Base-by-base conservation (phyloP, 305 asterid genomes). In the Solanum hybrid region DNA sequence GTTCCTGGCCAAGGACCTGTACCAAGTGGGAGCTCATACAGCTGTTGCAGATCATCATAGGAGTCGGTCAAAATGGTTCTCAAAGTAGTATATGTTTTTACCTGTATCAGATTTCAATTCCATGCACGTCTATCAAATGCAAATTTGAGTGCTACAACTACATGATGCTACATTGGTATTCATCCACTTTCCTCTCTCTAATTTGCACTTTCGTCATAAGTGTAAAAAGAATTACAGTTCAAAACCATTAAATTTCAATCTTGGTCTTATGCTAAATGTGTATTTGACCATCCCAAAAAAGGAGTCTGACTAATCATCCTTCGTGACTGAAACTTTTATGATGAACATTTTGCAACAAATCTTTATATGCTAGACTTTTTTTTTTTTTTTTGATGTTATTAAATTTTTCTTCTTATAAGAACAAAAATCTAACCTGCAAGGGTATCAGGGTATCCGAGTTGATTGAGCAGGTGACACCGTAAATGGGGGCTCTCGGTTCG, bases 31-130 rank as follows among this genome's bases (percentile, higher is more conserved):
- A 91, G 91, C 92, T 93, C 92, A 90, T 94, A 88, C 90, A 89
- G 93, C 87, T 96, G 98, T 86, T 96, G 98, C 89, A 91, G 93
- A 89, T 90, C 96, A 42, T 95, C 92, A 76, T 93, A 93, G 87
- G 90, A 35, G 32, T 22, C 85, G 2, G 1, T 35, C 85, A n/a
- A 76, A 78, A 29, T 19, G 29, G 82, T 77, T 34, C 5, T 77
- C 82, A 35, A 76, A 76, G 85, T 36, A n/a, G 85, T 36, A n/a
- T 36, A 36, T 37, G 56, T 6, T 78, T 60, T 78, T n/a, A 36
- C 60, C 3, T 36, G 32, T 78, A n/a, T 36, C 51, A 78, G 56
- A 78, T 78, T 78, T 36, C 56, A 22, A 22, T 78, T n/a, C 85
- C 2, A 4, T 4, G 42, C 42, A 34, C 42, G 42, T 19, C 82